Base-by-base conservation (phyloP, 2,329 filamentous ascomycete genomes). In the Trichophyton verrucosum region DNA sequence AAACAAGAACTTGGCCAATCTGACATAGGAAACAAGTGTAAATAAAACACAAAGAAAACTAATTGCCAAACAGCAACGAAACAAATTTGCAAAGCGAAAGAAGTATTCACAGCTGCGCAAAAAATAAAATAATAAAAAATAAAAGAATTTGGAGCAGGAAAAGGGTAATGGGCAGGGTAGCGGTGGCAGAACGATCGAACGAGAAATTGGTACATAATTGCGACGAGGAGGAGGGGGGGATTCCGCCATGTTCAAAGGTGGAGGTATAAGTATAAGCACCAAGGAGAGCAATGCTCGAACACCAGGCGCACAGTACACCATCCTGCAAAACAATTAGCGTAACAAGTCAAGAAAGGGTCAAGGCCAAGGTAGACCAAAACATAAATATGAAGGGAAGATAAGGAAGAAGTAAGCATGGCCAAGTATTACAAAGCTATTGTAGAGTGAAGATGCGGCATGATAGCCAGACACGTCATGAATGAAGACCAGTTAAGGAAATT, bases 401-500 rank as follows among this genome's bases (percentile, higher is more conserved):
- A 36, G 24, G n/a, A 27, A 36, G 27, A 55, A 36, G 27, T 30
- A 55, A 20, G 27, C 51, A 55, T 55, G 13, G n/a, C 33, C 20
- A 17, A 55, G 51, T 55, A 55, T 55, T 55, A 55, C 51, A 55
- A 55, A 55, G 27, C 33, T 55, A 55, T 24, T 55, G 40, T 44
- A 58, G 36, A 58, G 40, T 58, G 36, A 42, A 42, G 56, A 46
- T 42, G 38, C 38, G 30, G 22, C 24, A 44, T 20, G 36, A 44
- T 27, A 44, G 56, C 56, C 33, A 42, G 38, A 27, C 40, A 42
- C 36, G 56, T 58, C 56, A 58, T 58, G 13, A 58, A 27, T 42
- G 40, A 58, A 27, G 24, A 33, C 36, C 56, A 58, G 44, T 42
- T 7, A 58, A 58, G 56, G 56, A 58, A 58, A 58, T 58, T 58